These are phyloP conservation scores for Gentiana straminea DNA, from an alignment of 257 asterid genomes.

Conservation along the genomic window DNA sequence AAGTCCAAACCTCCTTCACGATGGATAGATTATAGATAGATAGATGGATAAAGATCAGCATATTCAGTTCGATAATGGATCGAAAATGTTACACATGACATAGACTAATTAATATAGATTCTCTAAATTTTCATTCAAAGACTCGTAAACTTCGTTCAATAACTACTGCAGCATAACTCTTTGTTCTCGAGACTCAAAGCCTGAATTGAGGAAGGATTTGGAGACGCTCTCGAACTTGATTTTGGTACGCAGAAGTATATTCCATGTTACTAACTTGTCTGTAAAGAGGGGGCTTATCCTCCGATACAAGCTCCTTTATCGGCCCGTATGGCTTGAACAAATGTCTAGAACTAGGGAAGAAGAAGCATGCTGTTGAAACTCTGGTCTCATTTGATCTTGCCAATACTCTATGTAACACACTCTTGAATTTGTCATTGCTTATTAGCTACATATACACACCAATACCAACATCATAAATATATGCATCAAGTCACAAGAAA, in stretches of 20 bases:
- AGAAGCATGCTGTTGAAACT: constrained; percentile 57
- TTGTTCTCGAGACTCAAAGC: constrained; percentile 4
- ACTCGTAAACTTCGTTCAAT: no score
- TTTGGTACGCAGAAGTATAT: constrained; percentile 33
- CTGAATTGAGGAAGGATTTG: constrained; percentile 36
- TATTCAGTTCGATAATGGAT: no score
- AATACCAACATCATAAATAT: no score
- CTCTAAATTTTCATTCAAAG: no score
- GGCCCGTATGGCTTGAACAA: constrained; percentile 41
- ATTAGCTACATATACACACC: constrained; percentile 24
- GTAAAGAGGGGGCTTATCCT: constrained; percentile 38
- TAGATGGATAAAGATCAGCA: no score
- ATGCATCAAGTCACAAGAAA: no score
- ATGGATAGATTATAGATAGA: no score
- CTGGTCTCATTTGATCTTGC: constrained; percentile 38
- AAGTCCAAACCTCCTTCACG: no score
- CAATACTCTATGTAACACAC: constrained; percentile 65
- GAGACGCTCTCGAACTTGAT: constrained; percentile 20
- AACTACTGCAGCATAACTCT: no score
- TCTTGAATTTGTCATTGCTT: constrained; percentile 60
- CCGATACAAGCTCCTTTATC: constrained; percentile 33
- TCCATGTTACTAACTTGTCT: constrained; percentile 38
- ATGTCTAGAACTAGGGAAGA: constrained; percentile 33
- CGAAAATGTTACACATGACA: no score
- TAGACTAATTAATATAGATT: no score